Conservation (phyloP, 805 yeast genomes). For the Candida glaebosa region DNA sequence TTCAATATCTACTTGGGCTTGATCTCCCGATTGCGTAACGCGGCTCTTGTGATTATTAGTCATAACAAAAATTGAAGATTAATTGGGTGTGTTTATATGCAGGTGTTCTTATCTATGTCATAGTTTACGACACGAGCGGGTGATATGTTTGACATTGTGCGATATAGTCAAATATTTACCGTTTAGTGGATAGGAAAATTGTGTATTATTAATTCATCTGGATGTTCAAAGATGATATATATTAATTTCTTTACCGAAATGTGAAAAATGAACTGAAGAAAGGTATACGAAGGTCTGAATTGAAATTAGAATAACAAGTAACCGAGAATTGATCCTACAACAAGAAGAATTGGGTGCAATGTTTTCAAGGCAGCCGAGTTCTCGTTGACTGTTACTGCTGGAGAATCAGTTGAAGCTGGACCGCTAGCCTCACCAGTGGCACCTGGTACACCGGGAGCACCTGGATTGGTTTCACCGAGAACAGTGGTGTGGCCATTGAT, state of each 20-base stretch:
- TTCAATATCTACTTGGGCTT: too few species aligned
- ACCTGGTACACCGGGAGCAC: not conserved
- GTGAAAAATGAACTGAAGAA: not conserved
- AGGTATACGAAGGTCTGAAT: not conserved
- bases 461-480: not conserved
- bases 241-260: not conserved
- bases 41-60: not conserved
- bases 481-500: not conserved
- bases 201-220: too few species aligned
- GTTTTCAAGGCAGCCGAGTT: not conserved
- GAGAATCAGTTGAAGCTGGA: not conserved
- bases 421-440: too few species aligned
- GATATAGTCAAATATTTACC: too few species aligned
- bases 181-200: too few species aligned
- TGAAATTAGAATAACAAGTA: not conserved
- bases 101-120: not conserved
- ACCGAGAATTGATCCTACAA: not conserved
- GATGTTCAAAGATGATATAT: too few species aligned
- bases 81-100: not conserved
- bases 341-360: not conserved
- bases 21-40: not conserved
- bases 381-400: not conserved
- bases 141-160: too few species aligned
- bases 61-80: not conserved
- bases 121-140: not conserved